Conservation (phyloP, 495 filamentous ascomycete species). For the Neurospora discreta region DNA sequence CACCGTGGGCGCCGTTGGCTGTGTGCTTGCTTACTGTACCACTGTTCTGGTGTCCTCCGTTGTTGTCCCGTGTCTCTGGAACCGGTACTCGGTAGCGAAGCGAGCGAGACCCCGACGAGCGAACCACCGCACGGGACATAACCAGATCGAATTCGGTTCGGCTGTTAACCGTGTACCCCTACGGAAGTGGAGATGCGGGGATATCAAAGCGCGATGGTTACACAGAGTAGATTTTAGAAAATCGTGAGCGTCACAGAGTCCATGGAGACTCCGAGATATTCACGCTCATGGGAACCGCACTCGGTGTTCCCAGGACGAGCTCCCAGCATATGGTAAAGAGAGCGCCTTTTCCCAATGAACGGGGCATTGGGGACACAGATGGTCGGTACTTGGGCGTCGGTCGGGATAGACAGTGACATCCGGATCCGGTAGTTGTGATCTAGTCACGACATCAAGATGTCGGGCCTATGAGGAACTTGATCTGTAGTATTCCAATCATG, state of each 20-base stretch:
- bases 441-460: background rate
- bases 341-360: background rate
- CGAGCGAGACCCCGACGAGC: background rate
- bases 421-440: background rate
- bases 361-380: background rate
- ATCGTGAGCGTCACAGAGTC: background rate
- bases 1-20: background rate
- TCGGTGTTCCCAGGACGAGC: background rate
- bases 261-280: background rate
- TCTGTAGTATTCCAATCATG: background rate
- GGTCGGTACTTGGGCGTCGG: background rate
- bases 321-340: background rate
- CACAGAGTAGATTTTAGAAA: background rate
- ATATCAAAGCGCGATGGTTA: background rate
- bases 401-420: background rate
- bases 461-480: background rate
- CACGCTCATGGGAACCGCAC: background rate
- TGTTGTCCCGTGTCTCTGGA: background rate
- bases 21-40: background rate
- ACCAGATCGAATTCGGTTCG: background rate
- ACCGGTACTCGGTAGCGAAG: background rate
- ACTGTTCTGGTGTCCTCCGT: too few relatives aligned
- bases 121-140: background rate
- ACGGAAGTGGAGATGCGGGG: background rate
- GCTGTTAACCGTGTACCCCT: background rate